Evolutionary conservation across 192 early-diverging fungal species (phyloP).

Genomic region (Chytriomyces sp.): DNA sequence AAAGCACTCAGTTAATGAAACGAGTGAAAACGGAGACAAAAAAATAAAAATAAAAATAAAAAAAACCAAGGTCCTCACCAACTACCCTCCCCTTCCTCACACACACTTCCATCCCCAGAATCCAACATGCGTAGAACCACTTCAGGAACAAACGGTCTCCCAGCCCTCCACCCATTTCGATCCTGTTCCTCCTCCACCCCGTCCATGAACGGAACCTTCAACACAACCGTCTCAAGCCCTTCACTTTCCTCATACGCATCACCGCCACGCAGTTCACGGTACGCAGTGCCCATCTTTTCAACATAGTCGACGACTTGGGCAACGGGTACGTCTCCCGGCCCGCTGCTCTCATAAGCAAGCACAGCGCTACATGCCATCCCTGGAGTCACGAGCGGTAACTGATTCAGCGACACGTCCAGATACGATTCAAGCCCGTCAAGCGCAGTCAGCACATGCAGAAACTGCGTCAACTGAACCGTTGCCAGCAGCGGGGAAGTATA

Average conservation of each 20-base stretch:
- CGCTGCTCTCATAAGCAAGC: neutral
- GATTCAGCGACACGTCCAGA: neutral
- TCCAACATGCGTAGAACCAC: constrained; percentile 26
- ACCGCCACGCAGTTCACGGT: neutral
- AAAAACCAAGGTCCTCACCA: too few relatives aligned
- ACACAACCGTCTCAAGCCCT: neutral
- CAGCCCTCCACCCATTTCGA: neutral
- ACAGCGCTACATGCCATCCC: neutral
- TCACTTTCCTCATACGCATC: neutral
- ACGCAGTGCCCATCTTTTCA: neutral
- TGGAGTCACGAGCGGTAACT: neutral
- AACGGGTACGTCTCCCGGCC: neutral
- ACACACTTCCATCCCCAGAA: neutral
- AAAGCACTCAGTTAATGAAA: too few relatives aligned
- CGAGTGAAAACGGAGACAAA: too few relatives aligned
- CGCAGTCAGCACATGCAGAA: constrained; percentile 17
- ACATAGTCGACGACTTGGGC: neutral
- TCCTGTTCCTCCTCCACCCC: neutral
- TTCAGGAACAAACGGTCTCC: constrained; percentile 9
- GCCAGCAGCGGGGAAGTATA: neutral
- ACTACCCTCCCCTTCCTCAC: too few relatives aligned
- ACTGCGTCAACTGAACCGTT: constrained; percentile 9
- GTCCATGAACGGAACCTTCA: neutral
- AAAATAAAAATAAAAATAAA: too few relatives aligned
- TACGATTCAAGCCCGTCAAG: constrained; percentile 22